Evolutionary conservation across 2,329 filamentous ascomycete genomes (phyloP).

Genomic region (Aspergillus ochraceus): DNA sequence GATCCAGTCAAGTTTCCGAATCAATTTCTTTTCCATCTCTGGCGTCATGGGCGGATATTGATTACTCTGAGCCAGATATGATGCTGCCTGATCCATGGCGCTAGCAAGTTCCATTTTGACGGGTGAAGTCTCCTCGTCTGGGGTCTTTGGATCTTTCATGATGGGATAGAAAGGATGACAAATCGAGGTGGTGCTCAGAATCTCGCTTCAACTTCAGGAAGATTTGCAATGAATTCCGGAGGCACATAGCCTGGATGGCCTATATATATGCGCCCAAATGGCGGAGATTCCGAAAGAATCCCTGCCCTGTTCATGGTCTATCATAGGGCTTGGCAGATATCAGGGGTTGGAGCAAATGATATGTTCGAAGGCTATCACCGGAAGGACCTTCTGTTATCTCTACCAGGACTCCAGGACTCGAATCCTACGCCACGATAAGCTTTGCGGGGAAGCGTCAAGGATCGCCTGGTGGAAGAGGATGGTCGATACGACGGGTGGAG

Average conservation of each 20-base stretch:
- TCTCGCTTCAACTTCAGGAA: no score
- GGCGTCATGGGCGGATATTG: constrained; percentile 22
- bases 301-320: background rate
- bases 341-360: background rate
- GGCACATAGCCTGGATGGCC: background rate
- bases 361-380: background rate
- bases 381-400: background rate
- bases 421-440: background rate
- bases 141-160: background rate
- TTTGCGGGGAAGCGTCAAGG: background rate
- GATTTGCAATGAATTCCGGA: background rate
- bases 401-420: background rate
- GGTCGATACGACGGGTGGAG: constrained; percentile 3
- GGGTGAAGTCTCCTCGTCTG: background rate
- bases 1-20: constrained; percentile 57
- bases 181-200: background rate
- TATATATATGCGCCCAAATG: background rate
- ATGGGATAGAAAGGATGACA: background rate
- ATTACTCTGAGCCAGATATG: constrained; percentile 23
- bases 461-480: background rate
- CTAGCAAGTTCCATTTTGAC: background rate
- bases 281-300: background rate
- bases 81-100: constrained; percentile 26
- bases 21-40: constrained; percentile 25
- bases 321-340: background rate